Base-by-base conservation (phyloP, 345 rosid species). In the Corchorus capsularis region DNA sequence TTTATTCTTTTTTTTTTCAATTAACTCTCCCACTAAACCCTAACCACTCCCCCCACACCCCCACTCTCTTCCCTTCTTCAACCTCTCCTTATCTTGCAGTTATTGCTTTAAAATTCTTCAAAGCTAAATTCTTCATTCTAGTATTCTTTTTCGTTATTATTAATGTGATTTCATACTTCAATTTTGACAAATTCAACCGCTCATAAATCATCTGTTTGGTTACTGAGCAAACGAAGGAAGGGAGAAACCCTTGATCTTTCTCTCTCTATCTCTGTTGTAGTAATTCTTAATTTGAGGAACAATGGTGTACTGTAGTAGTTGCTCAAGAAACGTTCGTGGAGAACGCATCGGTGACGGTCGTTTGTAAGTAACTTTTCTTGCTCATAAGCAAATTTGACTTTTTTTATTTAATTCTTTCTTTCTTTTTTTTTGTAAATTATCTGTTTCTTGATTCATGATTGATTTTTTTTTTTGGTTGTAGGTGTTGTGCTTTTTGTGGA, bases 401-500 rank as follows among this genome's bases (percentile, higher is more conserved):
- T 59, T 27, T 22, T 27, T 32, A 10, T 61, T 20, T 27, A 13
- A 4, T 0, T 34, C 0, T 27, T 27, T 27, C 1, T 52, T 54
- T 19, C 13, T 8, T n/a, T n/a, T n/a, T n/a, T n/a, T n/a, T n/a
- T n/a, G 27, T 4, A 57, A 32, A 1, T 49, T 46, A 35, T 27
- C 5, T 16, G 12, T 59, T 22, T 32, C 34, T 3, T 47, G 52
- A 34, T 69, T 43, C 47, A 60, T 12, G 56, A 32, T 64, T 43
- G 53, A 35, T 0, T 56, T 46, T 2, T 67, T 41, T n/a, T 11
- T 22, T 45, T 73, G 32, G 16, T 49, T 52, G 6, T 39, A 85
- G 87, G 63, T 80, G 81, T 41, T 86, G 89, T 74, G 60, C 74
- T 15, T 45, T 75, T 15, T 86, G 89, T 34, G 89, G 89, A 60